phyloP scores from a whole-genome alignment of 495 filamentous ascomycete genomes.

The Aspergillus olivimuriae region DNA sequence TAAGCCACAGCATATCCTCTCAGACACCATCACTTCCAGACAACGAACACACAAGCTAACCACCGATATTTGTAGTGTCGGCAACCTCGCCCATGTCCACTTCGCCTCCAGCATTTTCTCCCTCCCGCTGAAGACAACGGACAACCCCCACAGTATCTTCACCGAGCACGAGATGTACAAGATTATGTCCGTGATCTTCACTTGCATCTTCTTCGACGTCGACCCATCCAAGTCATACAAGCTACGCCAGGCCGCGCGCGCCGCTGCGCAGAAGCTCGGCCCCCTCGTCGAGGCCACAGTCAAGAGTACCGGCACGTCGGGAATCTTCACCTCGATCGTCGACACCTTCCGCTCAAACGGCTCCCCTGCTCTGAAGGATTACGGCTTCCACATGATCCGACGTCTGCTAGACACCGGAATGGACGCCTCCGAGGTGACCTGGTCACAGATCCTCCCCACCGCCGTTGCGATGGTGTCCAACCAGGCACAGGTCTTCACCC shows the following conservation, averaged over 20 bases:
- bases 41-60: no score
- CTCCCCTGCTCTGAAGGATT: constrained; percentile 45
- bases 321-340: constrained; percentile 45
- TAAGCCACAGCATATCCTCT: no score
- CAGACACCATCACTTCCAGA: no score
- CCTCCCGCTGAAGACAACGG: constrained; percentile 64
- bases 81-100: constrained; percentile 63
- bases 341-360: constrained; percentile 45
- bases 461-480: constrained; percentile 57
- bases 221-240: constrained; percentile 47
- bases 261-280: constrained; percentile 54
- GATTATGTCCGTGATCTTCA: constrained; percentile 60
- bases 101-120: constrained; percentile 68
- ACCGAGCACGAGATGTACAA: constrained; percentile 74
- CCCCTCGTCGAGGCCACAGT: constrained; percentile 54
- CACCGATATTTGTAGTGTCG: constrained; percentile 37
- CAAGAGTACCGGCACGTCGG: constrained; percentile 50
- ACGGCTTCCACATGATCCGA: constrained; percentile 62
- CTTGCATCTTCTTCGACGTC: constrained; percentile 48
- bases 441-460: constrained; percentile 61
- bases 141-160: constrained; percentile 63
- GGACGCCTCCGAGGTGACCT: constrained; percentile 59
- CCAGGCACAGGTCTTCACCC: constrained; percentile 66
- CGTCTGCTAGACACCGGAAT: constrained; percentile 58
- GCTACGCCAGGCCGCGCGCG: constrained; percentile 48